These are phyloP conservation scores for Malus fusca DNA, from an alignment of 306 rosid species.

Conservation along the genomic window DNA sequence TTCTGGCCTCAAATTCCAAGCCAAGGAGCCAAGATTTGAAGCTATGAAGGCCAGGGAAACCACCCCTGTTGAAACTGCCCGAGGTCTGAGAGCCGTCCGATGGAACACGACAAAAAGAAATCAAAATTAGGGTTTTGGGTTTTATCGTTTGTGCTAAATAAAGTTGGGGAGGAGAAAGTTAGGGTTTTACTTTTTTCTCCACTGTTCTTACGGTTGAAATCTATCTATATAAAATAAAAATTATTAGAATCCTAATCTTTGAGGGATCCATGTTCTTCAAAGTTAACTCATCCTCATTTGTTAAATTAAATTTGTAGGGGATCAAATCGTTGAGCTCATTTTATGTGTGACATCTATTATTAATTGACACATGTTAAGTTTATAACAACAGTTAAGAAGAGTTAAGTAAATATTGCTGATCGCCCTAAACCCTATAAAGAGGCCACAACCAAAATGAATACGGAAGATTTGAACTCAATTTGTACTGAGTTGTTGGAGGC, in stretches of 20 bases:
- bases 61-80: constrained; percentile 49
- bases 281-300: not conserved
- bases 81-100: constrained; percentile 6
- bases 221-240: not conserved
- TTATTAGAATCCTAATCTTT: not conserved
- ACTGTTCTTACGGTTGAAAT: not conserved
- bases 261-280: constrained; percentile 6
- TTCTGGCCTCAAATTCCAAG: constrained; percentile 75
- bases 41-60: constrained; percentile 69
- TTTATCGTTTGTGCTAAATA: not conserved
- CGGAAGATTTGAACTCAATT: not conserved
- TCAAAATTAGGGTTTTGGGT: not conserved
- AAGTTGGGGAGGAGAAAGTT: not conserved
- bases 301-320: no score
- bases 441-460: no score
- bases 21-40: constrained; percentile 94
- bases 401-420: no score
- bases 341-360: no score
- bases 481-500: not conserved
- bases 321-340: no score
- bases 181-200: not conserved
- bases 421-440: no score
- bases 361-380: no score
- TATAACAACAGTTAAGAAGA: no score
- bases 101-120: not conserved